phyloP scores from a whole-genome alignment of 2,329 filamentous ascomycete genomes.

The Talaromyces sp. region DNA sequence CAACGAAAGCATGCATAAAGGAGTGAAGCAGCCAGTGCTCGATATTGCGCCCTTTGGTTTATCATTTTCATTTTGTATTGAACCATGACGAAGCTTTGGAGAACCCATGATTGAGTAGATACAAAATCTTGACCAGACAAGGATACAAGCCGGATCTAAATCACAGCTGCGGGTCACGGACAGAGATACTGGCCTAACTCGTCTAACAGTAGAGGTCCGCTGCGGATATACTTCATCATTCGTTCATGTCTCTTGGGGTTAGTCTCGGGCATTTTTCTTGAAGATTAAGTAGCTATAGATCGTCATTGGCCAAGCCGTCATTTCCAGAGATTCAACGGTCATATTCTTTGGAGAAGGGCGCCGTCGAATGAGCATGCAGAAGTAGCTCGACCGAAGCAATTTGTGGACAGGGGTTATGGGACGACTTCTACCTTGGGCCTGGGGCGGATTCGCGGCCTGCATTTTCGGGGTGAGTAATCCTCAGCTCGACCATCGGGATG shows the following conservation, averaged over 20 bases:
- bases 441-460: conserved; percentile 12
- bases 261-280: neutral
- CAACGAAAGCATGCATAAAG: neutral
- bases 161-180: neutral
- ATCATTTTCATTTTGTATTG: neutral
- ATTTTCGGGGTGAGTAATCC: neutral
- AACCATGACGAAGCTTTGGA: neutral
- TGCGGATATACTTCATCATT: neutral
- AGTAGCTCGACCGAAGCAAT: neutral
- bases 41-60: neutral
- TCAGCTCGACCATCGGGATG: conserved; percentile 2
- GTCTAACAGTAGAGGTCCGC: neutral
- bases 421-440: conserved; percentile 1
- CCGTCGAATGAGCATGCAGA: conserved; percentile 17
- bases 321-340: conserved; percentile 13
- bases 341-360: neutral
- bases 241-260: neutral
- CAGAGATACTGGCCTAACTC: neutral
- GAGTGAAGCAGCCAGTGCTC: neutral
- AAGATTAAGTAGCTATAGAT: neutral
- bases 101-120: neutral
- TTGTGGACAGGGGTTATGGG: conserved; percentile 9
- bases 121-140: neutral
- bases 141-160: neutral
- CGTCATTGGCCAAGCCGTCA: conserved; percentile 7